Evolutionary conservation across 768 basidiomycete genomes (phyloP).

Genomic region (Tulasnella sp.): DNA sequence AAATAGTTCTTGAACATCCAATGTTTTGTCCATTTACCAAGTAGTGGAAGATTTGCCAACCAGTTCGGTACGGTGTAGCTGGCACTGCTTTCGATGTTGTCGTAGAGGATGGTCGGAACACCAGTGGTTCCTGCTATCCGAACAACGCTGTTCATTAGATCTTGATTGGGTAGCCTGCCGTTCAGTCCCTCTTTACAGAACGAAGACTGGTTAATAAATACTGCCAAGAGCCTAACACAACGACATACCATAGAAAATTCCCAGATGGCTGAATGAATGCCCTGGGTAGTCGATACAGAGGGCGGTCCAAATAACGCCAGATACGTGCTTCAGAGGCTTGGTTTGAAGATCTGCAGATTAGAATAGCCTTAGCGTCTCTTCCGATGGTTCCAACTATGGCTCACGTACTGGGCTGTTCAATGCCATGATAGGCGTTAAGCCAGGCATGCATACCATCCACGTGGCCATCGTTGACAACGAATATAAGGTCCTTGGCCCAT

Average conservation of each 20-base stretch:
- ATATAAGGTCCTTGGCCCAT: slow-evolving; percentile 93
- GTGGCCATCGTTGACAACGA: slow-evolving; percentile 84
- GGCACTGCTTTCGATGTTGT: slow-evolving; percentile 52
- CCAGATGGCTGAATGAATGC: slow-evolving; percentile 93
- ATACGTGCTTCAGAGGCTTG: slow-evolving; percentile 57
- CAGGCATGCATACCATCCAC: slow-evolving; percentile 92
- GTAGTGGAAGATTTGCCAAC: slow-evolving; percentile 33
- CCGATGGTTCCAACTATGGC: background rate
- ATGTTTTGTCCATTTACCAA: slow-evolving; percentile 43
- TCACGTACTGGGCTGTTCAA: slow-evolving; percentile 56
- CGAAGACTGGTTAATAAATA: slow-evolving; percentile 1
- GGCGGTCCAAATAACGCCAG: slow-evolving; percentile 86
- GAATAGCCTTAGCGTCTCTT: background rate
- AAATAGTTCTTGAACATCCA: slow-evolving; percentile 49
- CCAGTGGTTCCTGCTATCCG: slow-evolving; percentile 67
- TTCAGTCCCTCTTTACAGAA: slow-evolving; percentile 76
- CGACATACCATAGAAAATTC: slow-evolving; percentile 82
- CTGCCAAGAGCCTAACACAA: background rate
- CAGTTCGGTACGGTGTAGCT: background rate
- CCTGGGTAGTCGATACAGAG: slow-evolving; percentile 93
- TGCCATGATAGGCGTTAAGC: slow-evolving; percentile 76
- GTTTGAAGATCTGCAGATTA: slow-evolving; percentile 61
- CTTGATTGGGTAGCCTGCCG: slow-evolving; percentile 93
- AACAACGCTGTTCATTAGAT: slow-evolving; percentile 78
- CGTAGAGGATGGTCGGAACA: slow-evolving; percentile 74